Evolutionary conservation across 2,329 filamentous ascomycete species (phyloP), one percentile per base, ranked within the genome.

Genomic region (Lasiodiplodia hormozganensis): DNA sequence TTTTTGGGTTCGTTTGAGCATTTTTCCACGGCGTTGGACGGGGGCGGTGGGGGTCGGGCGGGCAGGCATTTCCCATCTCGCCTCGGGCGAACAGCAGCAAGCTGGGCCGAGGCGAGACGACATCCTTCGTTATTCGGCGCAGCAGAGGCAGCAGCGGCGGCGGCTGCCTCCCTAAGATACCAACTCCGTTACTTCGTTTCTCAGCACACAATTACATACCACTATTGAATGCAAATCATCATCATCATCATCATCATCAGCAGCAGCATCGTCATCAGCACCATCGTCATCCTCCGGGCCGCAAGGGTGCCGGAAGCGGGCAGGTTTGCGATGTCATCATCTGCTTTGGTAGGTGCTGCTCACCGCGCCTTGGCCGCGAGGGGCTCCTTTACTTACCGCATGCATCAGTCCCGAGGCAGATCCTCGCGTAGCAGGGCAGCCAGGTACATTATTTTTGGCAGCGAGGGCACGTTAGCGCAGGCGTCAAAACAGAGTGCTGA

Each of bases 401-500:
- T 60, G 56, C 58, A 34, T 62, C 58, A 47, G 25, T 38, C 21
- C 57, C 38, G 57, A 38, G 57, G 57, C 57, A 60, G 57, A 60
- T 47, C 23, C 43, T 47, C 36, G 57, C 57, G 34, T 25, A 18
- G 57, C 36, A 43, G n/a, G 58, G 62, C 51, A 28, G 62, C 38
- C 34, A 54, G 49, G 47, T 52, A 52, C 60, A 38, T 52, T 62
- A 67, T 67, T 67, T 67, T 67, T 67, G 65, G 65, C 52, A 67
- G 36, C 52, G 62, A 40, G 34, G 23, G 28, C 62, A 38, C 36
- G 40, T 58, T 56, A 64, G 67, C 67, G 60, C 52, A 56, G 51
- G 67, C 58, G 67, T 68, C 51, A 47, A 65, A 65, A 68, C 51
- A 65, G 58, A 64, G 67, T 68, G 67, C 67, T 68, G 58, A 68